Evolutionary conservation across 768 basidiomycete genomes (phyloP).

Genomic region (Clitopilus passeckerianus): DNA sequence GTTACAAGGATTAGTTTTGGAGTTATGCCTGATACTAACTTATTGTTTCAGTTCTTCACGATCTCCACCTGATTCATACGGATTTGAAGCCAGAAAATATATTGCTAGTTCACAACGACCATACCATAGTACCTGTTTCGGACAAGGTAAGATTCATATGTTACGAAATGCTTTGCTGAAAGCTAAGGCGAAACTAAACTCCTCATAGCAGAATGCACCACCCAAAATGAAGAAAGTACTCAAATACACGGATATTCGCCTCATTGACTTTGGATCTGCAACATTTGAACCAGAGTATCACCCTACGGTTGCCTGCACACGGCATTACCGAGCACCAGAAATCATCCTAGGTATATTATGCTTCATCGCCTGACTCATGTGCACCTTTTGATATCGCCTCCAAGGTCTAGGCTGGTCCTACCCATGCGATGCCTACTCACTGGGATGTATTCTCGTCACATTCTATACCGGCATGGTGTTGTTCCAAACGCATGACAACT

Average conservation of each 20-base stretch:
- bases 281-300: constrained; percentile 99
- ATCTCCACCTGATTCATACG: constrained; percentile 89
- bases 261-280: constrained; percentile 98
- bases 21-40: constrained; percentile 5
- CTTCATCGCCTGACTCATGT: not conserved
- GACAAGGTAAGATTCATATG: constrained; percentile 49
- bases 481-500: constrained; percentile 99
- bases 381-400: constrained; percentile 11
- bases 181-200: not conserved
- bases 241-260: constrained; percentile 82
- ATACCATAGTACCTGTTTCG: constrained; percentile 52
- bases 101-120: constrained; percentile 83
- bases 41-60: constrained; percentile 70
- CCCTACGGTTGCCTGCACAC: constrained; percentile 94
- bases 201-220: constrained; percentile 55
- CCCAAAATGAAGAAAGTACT: constrained; percentile 75
- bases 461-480: constrained; percentile 96
- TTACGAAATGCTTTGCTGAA: not conserved
- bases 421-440: constrained; percentile 97
- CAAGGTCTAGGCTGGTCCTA: constrained; percentile 96
- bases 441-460: constrained; percentile 98
- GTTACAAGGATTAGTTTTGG: constrained; percentile 24
- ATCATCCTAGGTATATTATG: constrained; percentile 88
- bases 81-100: constrained; percentile 99
- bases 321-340: constrained; percentile 98